Conservation (phyloP, 768 basidiomycete species). For the Trametes sanguinea region DNA sequence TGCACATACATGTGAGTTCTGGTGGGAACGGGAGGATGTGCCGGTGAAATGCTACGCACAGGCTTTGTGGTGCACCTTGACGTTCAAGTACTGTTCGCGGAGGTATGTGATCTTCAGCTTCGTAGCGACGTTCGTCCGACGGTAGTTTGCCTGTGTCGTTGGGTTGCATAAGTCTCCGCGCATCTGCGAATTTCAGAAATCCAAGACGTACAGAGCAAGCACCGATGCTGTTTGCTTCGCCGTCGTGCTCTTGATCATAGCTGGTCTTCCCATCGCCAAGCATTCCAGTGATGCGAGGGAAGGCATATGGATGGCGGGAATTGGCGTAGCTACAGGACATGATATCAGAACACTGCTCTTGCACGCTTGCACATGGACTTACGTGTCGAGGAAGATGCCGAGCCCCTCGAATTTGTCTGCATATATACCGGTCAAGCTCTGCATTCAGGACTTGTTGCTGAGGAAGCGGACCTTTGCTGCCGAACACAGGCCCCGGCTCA, state of each 20-base stretch:
- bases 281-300: slow-evolving; percentile 87
- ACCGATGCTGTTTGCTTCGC: slow-evolving; percentile 73
- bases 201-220: slow-evolving; percentile 72
- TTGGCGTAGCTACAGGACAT: too few relatives aligned
- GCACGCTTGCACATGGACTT: slow-evolving; percentile 31
- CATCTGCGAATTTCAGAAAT: too few relatives aligned
- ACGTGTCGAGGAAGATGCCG: slow-evolving; percentile 95
- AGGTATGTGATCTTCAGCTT: slow-evolving; percentile 89
- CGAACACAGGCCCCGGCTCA: slow-evolving; percentile 89
- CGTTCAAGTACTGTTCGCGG: slow-evolving; percentile 79
- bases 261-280: slow-evolving; percentile 83
- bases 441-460: neutral
- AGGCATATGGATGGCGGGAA: slow-evolving; percentile 75
- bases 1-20: too few relatives aligned
- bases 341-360: neutral
- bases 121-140: slow-evolving; percentile 85
- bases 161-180: neutral
- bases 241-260: slow-evolving; percentile 84
- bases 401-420: slow-evolving; percentile 88
- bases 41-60: slow-evolving; percentile 53
- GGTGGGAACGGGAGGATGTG: too few relatives aligned
- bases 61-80: slow-evolving; percentile 87
- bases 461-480: slow-evolving; percentile 65
- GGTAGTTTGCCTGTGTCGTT: slow-evolving; percentile 73
- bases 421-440: neutral